Evolutionary conservation across 768 basidiomycete species (phyloP).

Genomic region (Galerina sulciceps): DNA sequence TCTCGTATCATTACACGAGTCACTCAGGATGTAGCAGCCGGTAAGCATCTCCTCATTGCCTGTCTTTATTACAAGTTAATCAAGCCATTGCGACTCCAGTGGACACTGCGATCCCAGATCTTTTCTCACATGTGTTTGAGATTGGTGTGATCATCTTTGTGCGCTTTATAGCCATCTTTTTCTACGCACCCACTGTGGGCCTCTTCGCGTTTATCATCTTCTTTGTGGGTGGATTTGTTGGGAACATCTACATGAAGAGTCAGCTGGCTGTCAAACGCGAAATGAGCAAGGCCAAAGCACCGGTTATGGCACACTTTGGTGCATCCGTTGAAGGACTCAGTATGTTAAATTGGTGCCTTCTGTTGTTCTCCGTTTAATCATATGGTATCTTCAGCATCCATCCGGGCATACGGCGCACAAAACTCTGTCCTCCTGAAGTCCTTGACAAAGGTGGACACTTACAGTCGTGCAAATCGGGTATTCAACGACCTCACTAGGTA

Average conservation of each 20-base stretch:
- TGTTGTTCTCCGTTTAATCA: neutral
- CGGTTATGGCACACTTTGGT: constrained; percentile 53
- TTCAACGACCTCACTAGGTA: constrained; percentile 51
- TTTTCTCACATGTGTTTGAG: constrained; percentile 39
- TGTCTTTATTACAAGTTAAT: constrained; percentile 30
- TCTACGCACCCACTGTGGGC: constrained; percentile 13
- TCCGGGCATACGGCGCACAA: constrained; percentile 67
- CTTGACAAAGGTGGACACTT: constrained; percentile 54
- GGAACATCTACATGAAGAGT: constrained; percentile 45
- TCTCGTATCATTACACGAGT: constrained; percentile 63
- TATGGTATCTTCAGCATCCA: constrained; percentile 38
- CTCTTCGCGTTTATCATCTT: constrained; percentile 25
- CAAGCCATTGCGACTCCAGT: constrained; percentile 30
- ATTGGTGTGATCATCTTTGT: constrained; percentile 44
- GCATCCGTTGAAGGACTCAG: constrained; percentile 61
- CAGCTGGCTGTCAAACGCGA: constrained; percentile 51
- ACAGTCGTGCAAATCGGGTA: constrained; percentile 43
- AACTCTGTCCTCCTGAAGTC: constrained; percentile 46
- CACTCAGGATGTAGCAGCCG: constrained; percentile 62
- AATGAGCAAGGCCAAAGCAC: constrained; percentile 46
- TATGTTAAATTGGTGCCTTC: constrained; percentile 20
- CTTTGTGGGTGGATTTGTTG: constrained; percentile 19
- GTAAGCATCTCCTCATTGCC: constrained; percentile 48
- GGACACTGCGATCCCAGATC: constrained; percentile 17
- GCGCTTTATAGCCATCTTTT: constrained; percentile 41